Percentiles rank a stretch among this genome's conserved stretches.
Evolutionary conservation across 805 yeast species (phyloP).

Genomic region (Saccharomycopsis fermentans): DNA sequence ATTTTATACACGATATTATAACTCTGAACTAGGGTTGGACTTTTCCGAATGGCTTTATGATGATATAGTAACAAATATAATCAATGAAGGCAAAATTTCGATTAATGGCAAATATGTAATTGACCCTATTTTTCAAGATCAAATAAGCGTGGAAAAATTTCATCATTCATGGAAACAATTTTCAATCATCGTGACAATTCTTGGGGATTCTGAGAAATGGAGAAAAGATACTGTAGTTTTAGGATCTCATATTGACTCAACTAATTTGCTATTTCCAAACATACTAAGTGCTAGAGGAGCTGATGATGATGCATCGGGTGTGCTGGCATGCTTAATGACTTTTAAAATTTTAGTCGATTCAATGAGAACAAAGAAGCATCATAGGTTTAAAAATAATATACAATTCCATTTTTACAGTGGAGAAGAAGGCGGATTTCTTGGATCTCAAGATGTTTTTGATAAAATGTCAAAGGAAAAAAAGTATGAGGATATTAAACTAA

Average conservation of each 20-base stretch:
- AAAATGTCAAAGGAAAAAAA: not conserved
- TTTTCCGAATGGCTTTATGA: slow-evolving; percentile 62
- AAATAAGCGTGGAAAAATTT: slow-evolving; percentile 38
- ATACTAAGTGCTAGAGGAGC: slow-evolving; percentile 81
- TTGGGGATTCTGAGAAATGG: slow-evolving; percentile 27
- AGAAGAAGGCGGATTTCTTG: slow-evolving; percentile 86
- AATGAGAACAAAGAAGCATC: slow-evolving; percentile 21
- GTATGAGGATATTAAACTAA: not conserved
- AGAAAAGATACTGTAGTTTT: slow-evolving; percentile 49
- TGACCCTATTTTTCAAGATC: slow-evolving; percentile 23
- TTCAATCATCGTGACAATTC: slow-evolving; percentile 57
- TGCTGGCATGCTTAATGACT: slow-evolving; percentile 58
- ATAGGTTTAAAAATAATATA: slow-evolving; percentile 54
- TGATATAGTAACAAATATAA: slow-evolving; percentile 28
- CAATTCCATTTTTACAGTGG: slow-evolving; percentile 95
- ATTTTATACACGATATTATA: slow-evolving; percentile 69
- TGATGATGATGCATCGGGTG: slow-evolving; percentile 90
- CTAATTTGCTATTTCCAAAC: slow-evolving; percentile 62
- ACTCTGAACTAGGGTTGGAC: slow-evolving; percentile 57
- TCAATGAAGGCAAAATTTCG: not conserved
- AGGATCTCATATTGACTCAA: slow-evolving; percentile 86
- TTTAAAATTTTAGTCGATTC: slow-evolving; percentile 20
- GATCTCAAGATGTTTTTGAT: slow-evolving; percentile 67
- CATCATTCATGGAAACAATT: slow-evolving; percentile 73
- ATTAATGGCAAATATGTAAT: slow-evolving; percentile 18